phyloP scores from a whole-genome alignment of 2,329 filamentous ascomycete species.

The Microdochium bolleyi region DNA sequence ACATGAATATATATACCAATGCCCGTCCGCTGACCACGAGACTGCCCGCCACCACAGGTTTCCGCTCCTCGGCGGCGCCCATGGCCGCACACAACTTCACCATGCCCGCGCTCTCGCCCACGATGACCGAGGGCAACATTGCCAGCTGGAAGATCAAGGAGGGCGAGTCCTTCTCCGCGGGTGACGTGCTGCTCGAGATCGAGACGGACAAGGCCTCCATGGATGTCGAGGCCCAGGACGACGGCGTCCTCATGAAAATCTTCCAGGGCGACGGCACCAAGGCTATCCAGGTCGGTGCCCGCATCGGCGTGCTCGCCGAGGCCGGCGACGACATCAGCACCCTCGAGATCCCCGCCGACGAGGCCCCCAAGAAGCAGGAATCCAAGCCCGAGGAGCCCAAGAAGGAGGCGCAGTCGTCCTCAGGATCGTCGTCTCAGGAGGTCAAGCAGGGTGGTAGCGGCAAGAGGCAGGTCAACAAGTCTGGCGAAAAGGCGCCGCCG shows the following conservation, averaged over 20 bases:
- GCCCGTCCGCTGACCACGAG: constrained; percentile 2
- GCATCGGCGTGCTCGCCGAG: constrained; percentile 80
- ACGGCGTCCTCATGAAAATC: constrained; percentile 81
- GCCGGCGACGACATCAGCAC: constrained; percentile 68
- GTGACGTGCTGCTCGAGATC: constrained; percentile 84
- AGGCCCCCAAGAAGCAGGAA: constrained; percentile 19
- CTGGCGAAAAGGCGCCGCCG: constrained; percentile 45
- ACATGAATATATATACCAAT: constrained; percentile 5
- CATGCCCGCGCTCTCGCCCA: constrained; percentile 86
- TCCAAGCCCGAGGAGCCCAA: constrained; percentile 29
- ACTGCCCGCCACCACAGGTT: constrained; percentile 35
- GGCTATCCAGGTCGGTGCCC: constrained; percentile 65
- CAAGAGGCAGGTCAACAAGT: constrained; percentile 19
- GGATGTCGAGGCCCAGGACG: constrained; percentile 90
- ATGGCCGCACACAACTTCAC: constrained; percentile 79
- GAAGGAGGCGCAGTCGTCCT: constrained; percentile 20
- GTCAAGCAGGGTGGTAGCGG: constrained; percentile 18
- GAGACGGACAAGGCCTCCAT: constrained; percentile 93
- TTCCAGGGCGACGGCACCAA: constrained; percentile 66
- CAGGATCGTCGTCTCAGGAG: constrained; percentile 14
- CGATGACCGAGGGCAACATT: constrained; percentile 92
- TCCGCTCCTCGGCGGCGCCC: constrained; percentile 52
- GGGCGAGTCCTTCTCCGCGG: constrained; percentile 72
- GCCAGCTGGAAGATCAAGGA: constrained; percentile 80
- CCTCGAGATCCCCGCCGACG: constrained; percentile 69